Evolutionary conservation across 2,329 filamentous ascomycete species (phyloP), one percentile per base, ranked within the genome.

Genomic region (Hypoxylon rubiginosum): DNA sequence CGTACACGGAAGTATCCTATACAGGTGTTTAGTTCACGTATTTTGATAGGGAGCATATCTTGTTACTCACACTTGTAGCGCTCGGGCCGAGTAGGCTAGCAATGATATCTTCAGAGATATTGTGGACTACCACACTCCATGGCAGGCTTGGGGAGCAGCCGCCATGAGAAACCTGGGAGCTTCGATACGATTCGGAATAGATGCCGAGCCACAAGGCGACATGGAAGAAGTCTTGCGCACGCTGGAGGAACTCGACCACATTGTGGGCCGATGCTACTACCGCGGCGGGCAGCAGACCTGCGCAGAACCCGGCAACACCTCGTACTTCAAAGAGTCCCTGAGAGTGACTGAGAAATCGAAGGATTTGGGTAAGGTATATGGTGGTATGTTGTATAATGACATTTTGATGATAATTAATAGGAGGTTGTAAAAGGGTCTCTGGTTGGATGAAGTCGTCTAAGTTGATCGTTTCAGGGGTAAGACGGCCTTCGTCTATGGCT

Each of bases 351-450:
- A 59, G 24, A 26, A 59, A 64, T 48, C 55, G 39, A n/a, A 64
- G 30, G 8, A 64, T 59, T 32, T 64, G 61, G 2, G 49, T 30
- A 28, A 64, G 61, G 24, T 64, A 64, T 36, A 64, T 54, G 17
- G 55, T 59, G 15, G 61, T 55, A 26, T 64, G 61, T 52, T 64
- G 61, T 41, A 64, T 43, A 13, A 59, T 21, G 52, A 64, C 55
- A 21, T 64, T 64, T 15, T 55, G 61, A 26, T 59, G 61, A 24
- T 64, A 64, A 9, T 15, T 30, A 5, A 34, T 17, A 9, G 41
- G 24, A 21, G 61, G 61, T 15, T 49, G 54, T 26, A 64, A 19
- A 3, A 64, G 61, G 10, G 50, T 32, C 30, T 58, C 55, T 17
- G 61, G 55, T 41, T 46, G 39, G 28, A 21, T 36, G 24, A 64